Conservation (phyloP, 2,329 filamentous ascomycete species). For the Aspergillus proliferans region DNA sequence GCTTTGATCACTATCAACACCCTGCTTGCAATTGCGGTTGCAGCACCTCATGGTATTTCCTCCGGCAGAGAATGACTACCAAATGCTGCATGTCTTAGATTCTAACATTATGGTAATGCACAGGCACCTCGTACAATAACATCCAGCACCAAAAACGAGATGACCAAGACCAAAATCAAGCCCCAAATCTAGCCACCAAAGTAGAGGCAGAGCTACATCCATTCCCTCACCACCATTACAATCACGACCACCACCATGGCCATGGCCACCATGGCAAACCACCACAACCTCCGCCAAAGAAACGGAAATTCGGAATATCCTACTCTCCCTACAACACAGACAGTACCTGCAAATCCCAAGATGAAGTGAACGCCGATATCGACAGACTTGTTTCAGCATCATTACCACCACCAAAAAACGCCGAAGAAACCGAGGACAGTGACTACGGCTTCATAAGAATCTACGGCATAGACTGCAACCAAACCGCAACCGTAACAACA, state of each 20-base stretch:
- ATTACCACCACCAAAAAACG: neutral
- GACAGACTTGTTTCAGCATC: conserved; percentile 10
- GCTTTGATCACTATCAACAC: too few relatives aligned
- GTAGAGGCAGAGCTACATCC: too few relatives aligned
- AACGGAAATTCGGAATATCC: conserved; percentile 43
- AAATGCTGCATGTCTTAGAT: too few relatives aligned
- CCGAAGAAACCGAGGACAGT: conserved; percentile 35
- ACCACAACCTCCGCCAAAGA: neutral
- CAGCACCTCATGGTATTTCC: too few relatives aligned
- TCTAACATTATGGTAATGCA: too few relatives aligned
- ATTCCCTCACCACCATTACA: neutral
- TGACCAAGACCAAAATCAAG: too few relatives aligned
- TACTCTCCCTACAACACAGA: conserved; percentile 55
- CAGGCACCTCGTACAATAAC: too few relatives aligned
- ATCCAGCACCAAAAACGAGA: too few relatives aligned
- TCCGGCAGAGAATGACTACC: too few relatives aligned
- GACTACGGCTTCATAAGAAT: conserved; percentile 62
- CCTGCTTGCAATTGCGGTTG: too few relatives aligned
- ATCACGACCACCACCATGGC: neutral
- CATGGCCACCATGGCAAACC: neutral
- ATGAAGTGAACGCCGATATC: conserved; percentile 61
- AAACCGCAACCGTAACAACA: conserved; percentile 56
- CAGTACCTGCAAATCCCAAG: conserved; percentile 59
- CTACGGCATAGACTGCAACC: conserved; percentile 75
- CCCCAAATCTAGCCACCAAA: too few relatives aligned